Conservation (phyloP, 2,329 filamentous ascomycete genomes). For the Verticillium klebahnii region DNA sequence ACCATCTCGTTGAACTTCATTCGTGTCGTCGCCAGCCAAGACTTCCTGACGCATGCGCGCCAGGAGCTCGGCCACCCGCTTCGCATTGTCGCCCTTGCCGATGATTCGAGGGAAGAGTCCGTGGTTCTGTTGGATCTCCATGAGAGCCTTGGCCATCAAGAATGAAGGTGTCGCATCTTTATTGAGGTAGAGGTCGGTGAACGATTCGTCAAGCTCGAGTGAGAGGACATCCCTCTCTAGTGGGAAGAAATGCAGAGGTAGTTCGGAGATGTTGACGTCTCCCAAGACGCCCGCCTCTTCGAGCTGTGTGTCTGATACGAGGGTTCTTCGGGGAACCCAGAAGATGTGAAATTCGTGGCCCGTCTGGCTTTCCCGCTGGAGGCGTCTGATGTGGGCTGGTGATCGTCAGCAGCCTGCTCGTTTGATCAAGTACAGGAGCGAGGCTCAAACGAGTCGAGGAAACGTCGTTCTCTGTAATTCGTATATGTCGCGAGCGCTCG, state of each 20-base stretch:
- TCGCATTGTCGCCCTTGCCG: constrained; percentile 93
- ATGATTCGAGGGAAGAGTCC: constrained; percentile 92
- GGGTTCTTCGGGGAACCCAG: constrained; percentile 88
- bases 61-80: constrained; percentile 80
- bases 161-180: constrained; percentile 92
- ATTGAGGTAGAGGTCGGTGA: constrained; percentile 79
- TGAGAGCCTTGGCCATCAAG: constrained; percentile 82
- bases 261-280: constrained; percentile 83
- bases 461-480: neutral
- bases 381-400: constrained; percentile 81
- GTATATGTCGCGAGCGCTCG: constrained; percentile 6
- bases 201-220: constrained; percentile 81
- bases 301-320: constrained; percentile 85
- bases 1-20: constrained; percentile 49
- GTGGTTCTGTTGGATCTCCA: constrained; percentile 88
- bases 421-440: constrained; percentile 48
- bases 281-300: constrained; percentile 92
- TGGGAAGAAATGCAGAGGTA: constrained; percentile 85
- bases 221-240: constrained; percentile 89
- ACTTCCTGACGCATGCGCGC: constrained; percentile 89
- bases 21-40: constrained; percentile 70
- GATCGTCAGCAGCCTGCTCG: constrained; percentile 10
- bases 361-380: constrained; percentile 81
- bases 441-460: constrained; percentile 44
- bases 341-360: constrained; percentile 97